Percentiles rank a stretch among this genome's conserved stretches.
These are phyloP conservation scores for Canna indica DNA, from an alignment of 176 grass and related monocot species.

Conservation along the genomic window DNA sequence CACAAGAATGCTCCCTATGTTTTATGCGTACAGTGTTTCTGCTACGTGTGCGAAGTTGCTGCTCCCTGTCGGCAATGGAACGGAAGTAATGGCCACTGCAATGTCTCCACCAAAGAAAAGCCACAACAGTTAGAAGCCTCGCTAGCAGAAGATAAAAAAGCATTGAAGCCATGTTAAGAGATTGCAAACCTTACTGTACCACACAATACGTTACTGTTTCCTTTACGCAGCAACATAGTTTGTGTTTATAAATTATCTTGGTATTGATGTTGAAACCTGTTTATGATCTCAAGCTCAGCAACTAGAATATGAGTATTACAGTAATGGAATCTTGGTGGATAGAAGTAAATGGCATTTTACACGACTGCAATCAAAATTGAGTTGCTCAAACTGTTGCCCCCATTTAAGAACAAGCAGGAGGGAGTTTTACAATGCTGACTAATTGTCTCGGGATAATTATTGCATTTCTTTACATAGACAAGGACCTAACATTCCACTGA, in stretches of 20 bases:
- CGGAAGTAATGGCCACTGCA: conserved; percentile 24
- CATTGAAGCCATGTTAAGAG: too few species aligned
- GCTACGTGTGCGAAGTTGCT: conserved; percentile 18
- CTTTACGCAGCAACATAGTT: too few species aligned
- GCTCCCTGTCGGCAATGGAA: conserved; percentile 28
- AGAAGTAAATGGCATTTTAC: background rate
- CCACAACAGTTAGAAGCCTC: background rate
- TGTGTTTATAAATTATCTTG: too few species aligned
- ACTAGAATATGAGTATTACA: background rate
- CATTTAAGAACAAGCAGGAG: background rate
- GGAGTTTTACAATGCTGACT: background rate
- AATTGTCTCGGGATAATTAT: background rate
- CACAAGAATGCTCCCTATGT: too few species aligned
- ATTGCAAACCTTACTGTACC: too few species aligned
- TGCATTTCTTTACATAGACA: background rate
- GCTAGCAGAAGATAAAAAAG: too few species aligned
- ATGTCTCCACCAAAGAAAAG: conserved; percentile 12
- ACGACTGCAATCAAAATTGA: background rate
- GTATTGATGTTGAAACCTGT: too few species aligned
- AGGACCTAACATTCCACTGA: background rate
- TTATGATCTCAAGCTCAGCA: background rate
- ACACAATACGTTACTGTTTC: too few species aligned
- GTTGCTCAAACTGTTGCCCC: background rate
- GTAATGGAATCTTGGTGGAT: background rate
- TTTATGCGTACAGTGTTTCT: conserved; percentile 30